A percentile compares a stretch with the other conserved stretches of the same genome.
Conservation (phyloP, 164 flowering plant genomes). For the Magnolia officinalis region DNA sequence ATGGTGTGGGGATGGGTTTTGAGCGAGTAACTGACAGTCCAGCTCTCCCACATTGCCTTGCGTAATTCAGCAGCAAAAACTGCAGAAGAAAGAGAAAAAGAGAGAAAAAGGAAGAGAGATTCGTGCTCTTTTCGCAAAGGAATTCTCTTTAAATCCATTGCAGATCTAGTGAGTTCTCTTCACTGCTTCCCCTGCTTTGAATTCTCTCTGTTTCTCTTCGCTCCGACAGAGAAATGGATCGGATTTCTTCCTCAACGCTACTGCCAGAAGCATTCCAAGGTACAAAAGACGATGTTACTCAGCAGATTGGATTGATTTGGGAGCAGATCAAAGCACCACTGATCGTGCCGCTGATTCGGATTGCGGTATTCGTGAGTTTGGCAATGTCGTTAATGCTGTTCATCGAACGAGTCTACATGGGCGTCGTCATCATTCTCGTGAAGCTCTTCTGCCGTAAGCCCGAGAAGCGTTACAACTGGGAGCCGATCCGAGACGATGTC, state of each 20-base stretch:
- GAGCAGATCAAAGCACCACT: conserved; percentile 61
- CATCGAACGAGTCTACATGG: conserved; percentile 87
- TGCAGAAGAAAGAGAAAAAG: conserved; percentile 7
- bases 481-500: conserved; percentile 63
- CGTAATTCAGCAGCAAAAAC: conserved; percentile 35
- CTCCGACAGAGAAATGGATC: conserved; percentile 35
- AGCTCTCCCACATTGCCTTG: conserved; percentile 26
- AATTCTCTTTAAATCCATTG: conserved; percentile 12
- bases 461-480: conserved; percentile 80
- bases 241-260: conserved; percentile 28
- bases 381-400: conserved; percentile 85
- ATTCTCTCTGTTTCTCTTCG: conserved; percentile 6
- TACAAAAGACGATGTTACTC: conserved; percentile 44
- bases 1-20: conserved; percentile 8
- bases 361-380: conserved; percentile 49
- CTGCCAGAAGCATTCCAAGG: conserved; percentile 54
- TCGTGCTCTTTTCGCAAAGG: conserved; percentile 27
- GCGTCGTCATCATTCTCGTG: conserved; percentile 65
- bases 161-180: conserved; percentile 25
- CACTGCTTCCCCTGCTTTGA: background rate
- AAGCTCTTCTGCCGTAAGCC: conserved; percentile 89
- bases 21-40: conserved; percentile 34
- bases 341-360: conserved; percentile 61
- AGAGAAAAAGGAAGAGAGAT: conserved; percentile 16
- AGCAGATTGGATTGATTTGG: conserved; percentile 60